Percentiles rank a stretch among this genome's conserved stretches.
phyloP scores from a whole-genome alignment of 768 basidiomycete genomes.

The Lepiota brunneoincarnata region DNA sequence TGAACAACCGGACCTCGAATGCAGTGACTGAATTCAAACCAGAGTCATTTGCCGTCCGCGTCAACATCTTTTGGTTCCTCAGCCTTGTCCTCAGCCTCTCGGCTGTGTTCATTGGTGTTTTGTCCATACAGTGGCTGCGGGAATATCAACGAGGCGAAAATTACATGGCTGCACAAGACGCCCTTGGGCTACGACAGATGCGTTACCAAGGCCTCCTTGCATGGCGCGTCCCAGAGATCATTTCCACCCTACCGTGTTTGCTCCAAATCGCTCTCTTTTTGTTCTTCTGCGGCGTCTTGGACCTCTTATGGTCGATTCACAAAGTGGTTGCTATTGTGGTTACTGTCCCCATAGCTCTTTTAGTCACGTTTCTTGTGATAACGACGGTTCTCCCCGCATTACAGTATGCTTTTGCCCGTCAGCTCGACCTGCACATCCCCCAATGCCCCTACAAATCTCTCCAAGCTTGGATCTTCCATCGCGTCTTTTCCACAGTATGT shows the following conservation, averaged over 20 bases:
- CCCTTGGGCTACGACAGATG: conserved; percentile 20
- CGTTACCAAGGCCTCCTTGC: conserved; percentile 23
- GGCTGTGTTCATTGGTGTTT: conserved; percentile 15
- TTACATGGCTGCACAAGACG: conserved; percentile 11
- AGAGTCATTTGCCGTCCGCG: conserved; percentile 6
- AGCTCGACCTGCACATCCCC: conserved; percentile 1
- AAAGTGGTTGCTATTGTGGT: conserved; percentile 16
- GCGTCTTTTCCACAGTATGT: conserved; percentile 5
- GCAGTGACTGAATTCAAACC: not conserved
- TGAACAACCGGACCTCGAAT: conserved; percentile 7
- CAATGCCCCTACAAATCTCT: conserved; percentile 28
- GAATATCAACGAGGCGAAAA: conserved; percentile 17
- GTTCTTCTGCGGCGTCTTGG: conserved; percentile 25
- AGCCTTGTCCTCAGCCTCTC: conserved; percentile 17
- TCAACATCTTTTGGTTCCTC: conserved; percentile 17
- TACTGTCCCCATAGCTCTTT: conserved; percentile 18
- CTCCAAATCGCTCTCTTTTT: conserved; percentile 26
- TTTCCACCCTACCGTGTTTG: conserved; percentile 23
- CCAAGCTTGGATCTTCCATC: conserved; percentile 23
- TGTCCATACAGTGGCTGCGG: conserved; percentile 21
- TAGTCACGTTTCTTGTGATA: conserved; percentile 16
- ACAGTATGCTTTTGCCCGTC: conserved; percentile 11
- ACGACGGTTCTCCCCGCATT: conserved; percentile 22
- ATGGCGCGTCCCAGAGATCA: conserved; percentile 26
- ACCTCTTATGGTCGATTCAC: conserved; percentile 24